Conservation (phyloP, 345 rosid genomes). For the Noccaea bulbosa region DNA sequence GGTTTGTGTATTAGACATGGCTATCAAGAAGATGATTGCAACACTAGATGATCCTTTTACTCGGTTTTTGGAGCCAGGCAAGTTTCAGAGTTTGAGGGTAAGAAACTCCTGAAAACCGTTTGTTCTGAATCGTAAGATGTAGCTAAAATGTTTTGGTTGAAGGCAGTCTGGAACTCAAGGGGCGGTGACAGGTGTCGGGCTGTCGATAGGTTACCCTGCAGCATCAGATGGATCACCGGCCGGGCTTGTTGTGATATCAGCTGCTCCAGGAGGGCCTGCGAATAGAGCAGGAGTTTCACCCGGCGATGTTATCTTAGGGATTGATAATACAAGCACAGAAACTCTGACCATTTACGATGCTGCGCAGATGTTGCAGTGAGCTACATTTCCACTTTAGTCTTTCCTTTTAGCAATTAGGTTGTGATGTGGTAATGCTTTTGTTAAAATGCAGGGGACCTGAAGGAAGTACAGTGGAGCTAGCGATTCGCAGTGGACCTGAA, state of each 20-base stretch:
- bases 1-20: no score
- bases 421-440: neutral
- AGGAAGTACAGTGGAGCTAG: slow-evolving; percentile 84
- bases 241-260: slow-evolving; percentile 86
- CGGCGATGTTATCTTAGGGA: slow-evolving; percentile 78
- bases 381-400: neutral
- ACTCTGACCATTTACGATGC: slow-evolving; percentile 87
- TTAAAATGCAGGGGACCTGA: slow-evolving; percentile 78
- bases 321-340: slow-evolving; percentile 67
- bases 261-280: slow-evolving; percentile 96
- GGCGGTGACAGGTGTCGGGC: slow-evolving; percentile 90
- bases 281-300: slow-evolving; percentile 73
- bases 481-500: slow-evolving; percentile 74
- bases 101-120: slow-evolving; percentile 33
- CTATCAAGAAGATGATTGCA: slow-evolving; percentile 78
- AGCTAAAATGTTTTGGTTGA: slow-evolving; percentile 58
- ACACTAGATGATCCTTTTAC: slow-evolving; percentile 93
- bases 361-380: slow-evolving; percentile 91
- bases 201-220: slow-evolving; percentile 87
- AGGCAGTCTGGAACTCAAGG: slow-evolving; percentile 99
- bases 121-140: slow-evolving; percentile 34
- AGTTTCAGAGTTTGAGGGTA: slow-evolving; percentile 91
- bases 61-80: slow-evolving; percentile 89
- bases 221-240: slow-evolving; percentile 54
- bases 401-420: neutral